phyloP scores from a whole-genome alignment of 2,329 filamentous ascomycete genomes.

The Neopestalotiopsis clavispora region DNA sequence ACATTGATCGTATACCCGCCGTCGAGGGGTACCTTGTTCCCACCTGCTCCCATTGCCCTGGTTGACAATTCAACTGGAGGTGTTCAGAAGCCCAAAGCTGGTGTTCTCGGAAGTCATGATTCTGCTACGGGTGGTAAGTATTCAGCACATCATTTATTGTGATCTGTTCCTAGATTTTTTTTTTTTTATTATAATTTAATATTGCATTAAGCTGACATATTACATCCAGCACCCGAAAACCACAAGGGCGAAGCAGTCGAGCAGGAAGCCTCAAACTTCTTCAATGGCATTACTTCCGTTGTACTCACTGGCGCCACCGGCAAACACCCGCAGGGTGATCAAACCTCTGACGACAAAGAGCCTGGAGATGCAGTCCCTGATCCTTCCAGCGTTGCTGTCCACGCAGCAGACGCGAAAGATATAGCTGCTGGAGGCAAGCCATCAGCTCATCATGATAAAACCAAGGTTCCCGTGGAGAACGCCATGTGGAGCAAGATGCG shows the following conservation, averaged over 20 bases:
- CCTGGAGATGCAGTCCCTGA: slow-evolving; percentile 35
- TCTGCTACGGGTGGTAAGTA: slow-evolving; percentile 67
- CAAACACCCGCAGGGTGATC: slow-evolving; percentile 73
- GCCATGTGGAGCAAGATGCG: slow-evolving; percentile 79
- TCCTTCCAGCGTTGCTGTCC: slow-evolving; percentile 41
- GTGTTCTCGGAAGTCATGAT: slow-evolving; percentile 76
- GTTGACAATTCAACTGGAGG: slow-evolving; percentile 74
- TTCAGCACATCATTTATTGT: too few species aligned
- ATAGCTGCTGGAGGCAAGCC: slow-evolving; percentile 53
- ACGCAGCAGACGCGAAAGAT: slow-evolving; percentile 46
- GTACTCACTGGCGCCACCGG: slow-evolving; percentile 77
- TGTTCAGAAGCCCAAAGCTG: slow-evolving; percentile 77
- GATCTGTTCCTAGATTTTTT: too few species aligned
- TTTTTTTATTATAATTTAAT: too few species aligned
- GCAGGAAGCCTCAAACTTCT: slow-evolving; percentile 80
- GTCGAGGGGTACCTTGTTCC: slow-evolving; percentile 69
- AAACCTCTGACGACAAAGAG: slow-evolving; percentile 40
- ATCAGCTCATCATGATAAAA: slow-evolving; percentile 68
- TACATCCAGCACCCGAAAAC: slow-evolving; percentile 69
- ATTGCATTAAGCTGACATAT: too few species aligned
- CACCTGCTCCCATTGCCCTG: slow-evolving; percentile 76
- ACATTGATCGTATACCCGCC: slow-evolving; percentile 69
- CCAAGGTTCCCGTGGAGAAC: slow-evolving; percentile 77
- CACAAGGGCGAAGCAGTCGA: slow-evolving; percentile 85
- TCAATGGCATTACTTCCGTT: slow-evolving; percentile 74